phyloP scores from a whole-genome alignment of 768 basidiomycete genomes.

The Terana coerulea region DNA sequence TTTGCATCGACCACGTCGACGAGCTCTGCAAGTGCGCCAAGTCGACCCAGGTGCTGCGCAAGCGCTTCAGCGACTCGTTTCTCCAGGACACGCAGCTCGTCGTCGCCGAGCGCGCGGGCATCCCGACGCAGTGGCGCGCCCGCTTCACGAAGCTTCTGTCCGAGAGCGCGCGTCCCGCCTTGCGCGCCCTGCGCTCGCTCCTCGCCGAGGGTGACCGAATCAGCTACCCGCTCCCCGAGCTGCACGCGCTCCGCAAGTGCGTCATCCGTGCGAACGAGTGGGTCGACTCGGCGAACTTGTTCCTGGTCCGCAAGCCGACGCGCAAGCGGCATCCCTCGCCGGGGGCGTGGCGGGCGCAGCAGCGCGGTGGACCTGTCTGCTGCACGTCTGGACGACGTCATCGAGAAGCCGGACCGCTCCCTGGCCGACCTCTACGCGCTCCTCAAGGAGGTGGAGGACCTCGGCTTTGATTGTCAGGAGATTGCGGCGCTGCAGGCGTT shows the following conservation, averaged over 20 bases:
- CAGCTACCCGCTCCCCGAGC: slow-evolving; percentile 67
- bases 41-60: slow-evolving; percentile 61
- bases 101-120: slow-evolving; percentile 65
- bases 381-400: slow-evolving; percentile 51
- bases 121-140: slow-evolving; percentile 71
- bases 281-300: slow-evolving; percentile 80
- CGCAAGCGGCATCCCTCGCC: slow-evolving; percentile 68
- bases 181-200: slow-evolving; percentile 77
- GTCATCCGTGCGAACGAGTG: slow-evolving; percentile 81
- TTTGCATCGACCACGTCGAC: slow-evolving; percentile 82
- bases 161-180: slow-evolving; percentile 66
- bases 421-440: slow-evolving; percentile 69
- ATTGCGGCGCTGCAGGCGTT: slow-evolving; percentile 52
- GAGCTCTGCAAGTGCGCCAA: slow-evolving; percentile 66
- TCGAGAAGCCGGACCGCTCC: slow-evolving; percentile 65
- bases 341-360: slow-evolving; percentile 41
- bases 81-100: slow-evolving; percentile 62
- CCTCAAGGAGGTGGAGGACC: slow-evolving; percentile 64
- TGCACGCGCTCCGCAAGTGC: slow-evolving; percentile 69
- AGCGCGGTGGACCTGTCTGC: slow-evolving; percentile 35
- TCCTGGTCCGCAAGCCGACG: slow-evolving; percentile 75
- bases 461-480: slow-evolving; percentile 86
- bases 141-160: slow-evolving; percentile 65
- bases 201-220: slow-evolving; percentile 89
- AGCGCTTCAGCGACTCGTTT: slow-evolving; percentile 79